Evolutionary conservation across 768 basidiomycete genomes (phyloP).

Genomic region (Kwoniella dejecticola): DNA sequence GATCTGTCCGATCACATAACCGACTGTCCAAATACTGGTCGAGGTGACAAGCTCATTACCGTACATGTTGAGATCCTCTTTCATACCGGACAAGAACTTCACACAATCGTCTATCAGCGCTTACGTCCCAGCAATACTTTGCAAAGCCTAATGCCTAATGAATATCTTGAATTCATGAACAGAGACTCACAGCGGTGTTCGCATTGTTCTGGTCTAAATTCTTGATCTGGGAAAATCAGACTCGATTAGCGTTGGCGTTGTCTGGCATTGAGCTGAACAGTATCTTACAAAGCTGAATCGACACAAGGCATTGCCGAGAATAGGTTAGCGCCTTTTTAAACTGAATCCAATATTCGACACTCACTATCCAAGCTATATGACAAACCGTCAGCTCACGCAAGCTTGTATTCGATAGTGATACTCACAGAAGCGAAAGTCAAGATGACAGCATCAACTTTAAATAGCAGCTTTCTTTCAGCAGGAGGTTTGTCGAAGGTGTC

Average conservation of each 20-base stretch:
- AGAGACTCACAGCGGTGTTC: conserved; percentile 35
- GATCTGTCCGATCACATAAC: conserved; percentile 32
- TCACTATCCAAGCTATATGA: conserved; percentile 13
- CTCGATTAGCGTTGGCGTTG: too few relatives aligned
- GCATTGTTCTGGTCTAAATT: conserved; percentile 38
- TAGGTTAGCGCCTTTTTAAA: too few relatives aligned
- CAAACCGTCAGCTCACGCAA: not conserved
- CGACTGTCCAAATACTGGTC: conserved; percentile 41
- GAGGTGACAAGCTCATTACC: conserved; percentile 41
- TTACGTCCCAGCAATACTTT: too few relatives aligned
- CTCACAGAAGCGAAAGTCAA: conserved; percentile 43
- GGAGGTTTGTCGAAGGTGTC: conserved; percentile 41
- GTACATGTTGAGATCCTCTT: conserved; percentile 45
- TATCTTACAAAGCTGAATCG: conserved; percentile 22
- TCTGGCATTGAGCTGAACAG: too few relatives aligned
- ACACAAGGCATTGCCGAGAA: not conserved
- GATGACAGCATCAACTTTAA: conserved; percentile 46
- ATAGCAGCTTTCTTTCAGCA: conserved; percentile 40
- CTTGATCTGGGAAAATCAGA: too few relatives aligned
- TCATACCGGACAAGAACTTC: conserved; percentile 40
- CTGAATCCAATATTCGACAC: not conserved
- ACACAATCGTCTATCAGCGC: not conserved
- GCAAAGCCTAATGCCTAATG: too few relatives aligned
- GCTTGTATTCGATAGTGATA: too few relatives aligned
- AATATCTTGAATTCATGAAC: too few relatives aligned